phyloP scores from a whole-genome alignment of 2,329 filamentous ascomycete species.

The Bipolaris cookei region DNA sequence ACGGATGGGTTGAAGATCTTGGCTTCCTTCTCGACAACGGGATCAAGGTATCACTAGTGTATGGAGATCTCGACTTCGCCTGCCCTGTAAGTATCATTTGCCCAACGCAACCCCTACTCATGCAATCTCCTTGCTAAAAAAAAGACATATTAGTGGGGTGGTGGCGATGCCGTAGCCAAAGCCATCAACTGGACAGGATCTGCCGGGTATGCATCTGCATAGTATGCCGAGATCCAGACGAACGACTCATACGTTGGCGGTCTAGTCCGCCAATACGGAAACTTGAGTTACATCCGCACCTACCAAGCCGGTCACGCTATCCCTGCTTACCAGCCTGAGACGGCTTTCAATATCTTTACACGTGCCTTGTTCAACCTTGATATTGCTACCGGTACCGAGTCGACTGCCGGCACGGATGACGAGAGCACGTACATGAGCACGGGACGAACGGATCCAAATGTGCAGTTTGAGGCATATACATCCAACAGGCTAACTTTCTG shows the following conservation, averaged over 20 bases:
- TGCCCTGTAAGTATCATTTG: slow-evolving; percentile 10
- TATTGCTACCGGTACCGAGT: slow-evolving; percentile 53
- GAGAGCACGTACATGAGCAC: slow-evolving; percentile 20
- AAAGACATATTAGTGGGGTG: slow-evolving; percentile 46
- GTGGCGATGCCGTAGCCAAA: slow-evolving; percentile 49
- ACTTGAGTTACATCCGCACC: slow-evolving; percentile 49
- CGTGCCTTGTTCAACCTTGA: slow-evolving; percentile 54
- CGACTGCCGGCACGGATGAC: slow-evolving; percentile 9
- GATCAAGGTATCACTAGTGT: slow-evolving; percentile 29
- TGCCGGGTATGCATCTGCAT: slow-evolving; percentile 31
- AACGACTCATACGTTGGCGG: slow-evolving; percentile 50
- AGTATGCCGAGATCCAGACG: slow-evolving; percentile 45
- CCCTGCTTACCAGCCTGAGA: slow-evolving; percentile 53
- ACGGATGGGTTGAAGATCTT: slow-evolving; percentile 53
- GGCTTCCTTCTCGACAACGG: slow-evolving; percentile 58
- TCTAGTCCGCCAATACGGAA: slow-evolving; percentile 52
- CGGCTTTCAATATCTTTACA: slow-evolving; percentile 58
- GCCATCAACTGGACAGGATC: slow-evolving; percentile 48
- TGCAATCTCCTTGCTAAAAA: background rate
- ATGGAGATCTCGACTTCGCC: slow-evolving; percentile 43
- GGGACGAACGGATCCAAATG: slow-evolving; percentile 20
- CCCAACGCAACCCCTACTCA: too few species aligned
- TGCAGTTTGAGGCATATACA: slow-evolving; percentile 17
- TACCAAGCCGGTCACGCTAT: slow-evolving; percentile 52
- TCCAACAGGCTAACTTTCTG: slow-evolving; percentile 20